These are phyloP conservation scores for Thuidium tamariscinum DNA, from an alignment of 225 moss, liverwort and hornwort species.

Conservation along the genomic window DNA sequence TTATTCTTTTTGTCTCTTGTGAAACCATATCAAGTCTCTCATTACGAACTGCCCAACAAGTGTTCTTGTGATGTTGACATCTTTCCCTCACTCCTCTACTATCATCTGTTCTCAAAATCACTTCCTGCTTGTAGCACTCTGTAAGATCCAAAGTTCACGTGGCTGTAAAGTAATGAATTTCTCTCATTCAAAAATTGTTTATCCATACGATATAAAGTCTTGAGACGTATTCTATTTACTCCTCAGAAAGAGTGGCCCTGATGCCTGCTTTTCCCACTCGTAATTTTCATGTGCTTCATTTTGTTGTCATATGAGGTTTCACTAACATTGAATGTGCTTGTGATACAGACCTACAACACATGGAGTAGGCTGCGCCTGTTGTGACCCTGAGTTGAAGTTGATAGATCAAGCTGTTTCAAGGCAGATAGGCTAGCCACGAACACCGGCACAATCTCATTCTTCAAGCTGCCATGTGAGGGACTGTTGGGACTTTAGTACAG, in stretches of 20 bases:
- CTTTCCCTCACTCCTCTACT: neutral
- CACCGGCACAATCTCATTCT: neutral
- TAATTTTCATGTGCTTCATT: neutral
- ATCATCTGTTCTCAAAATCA: neutral
- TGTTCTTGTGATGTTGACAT: neutral
- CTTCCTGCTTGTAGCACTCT: neutral
- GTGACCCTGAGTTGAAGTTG: constrained; percentile 35
- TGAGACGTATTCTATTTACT: neutral
- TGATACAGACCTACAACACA: constrained; percentile 24
- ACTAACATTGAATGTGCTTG: neutral
- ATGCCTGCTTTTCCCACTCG: neutral
- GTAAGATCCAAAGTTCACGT: neutral
- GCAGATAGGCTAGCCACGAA: constrained; percentile 7
- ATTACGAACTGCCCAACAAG: neutral
- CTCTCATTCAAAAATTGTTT: neutral
- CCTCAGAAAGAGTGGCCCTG: neutral
- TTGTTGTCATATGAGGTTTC: neutral
- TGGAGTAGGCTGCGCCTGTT: constrained; percentile 43
- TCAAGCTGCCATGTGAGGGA: neutral
- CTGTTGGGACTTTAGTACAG: neutral
- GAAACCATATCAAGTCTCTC: neutral
- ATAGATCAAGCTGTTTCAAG: constrained; percentile 41
- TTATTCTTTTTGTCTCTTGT: neutral
- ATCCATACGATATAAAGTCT: neutral
- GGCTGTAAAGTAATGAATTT: neutral